phyloP scores from a whole-genome alignment of 306 rosid genomes.

The Nissolia schottii region DNA sequence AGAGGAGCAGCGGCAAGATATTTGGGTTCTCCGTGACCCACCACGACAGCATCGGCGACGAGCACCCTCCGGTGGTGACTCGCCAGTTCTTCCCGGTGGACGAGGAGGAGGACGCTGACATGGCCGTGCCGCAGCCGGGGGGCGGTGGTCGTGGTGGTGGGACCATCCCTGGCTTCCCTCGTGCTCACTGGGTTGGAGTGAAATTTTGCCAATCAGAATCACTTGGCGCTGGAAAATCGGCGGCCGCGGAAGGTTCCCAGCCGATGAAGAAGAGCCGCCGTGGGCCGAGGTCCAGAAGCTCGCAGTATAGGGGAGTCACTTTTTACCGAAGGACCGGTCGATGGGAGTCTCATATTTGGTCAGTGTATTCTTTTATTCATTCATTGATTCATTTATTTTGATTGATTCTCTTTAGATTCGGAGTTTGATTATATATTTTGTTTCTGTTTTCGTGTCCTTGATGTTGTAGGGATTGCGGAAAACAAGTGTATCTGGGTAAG shows the following conservation, averaged over 20 bases:
- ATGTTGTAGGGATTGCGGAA: constrained; percentile 91
- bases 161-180: constrained; percentile 35
- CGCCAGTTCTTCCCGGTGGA: constrained; percentile 80
- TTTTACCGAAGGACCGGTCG: constrained; percentile 99
- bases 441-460: constrained; percentile 5
- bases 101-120: constrained; percentile 44
- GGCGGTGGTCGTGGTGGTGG: neutral
- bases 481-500: constrained; percentile 99
- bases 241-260: constrained; percentile 53
- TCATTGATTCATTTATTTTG: neutral
- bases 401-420: neutral
- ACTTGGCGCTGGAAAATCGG: constrained; percentile 32
- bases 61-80: constrained; percentile 50
- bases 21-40: constrained; percentile 66
- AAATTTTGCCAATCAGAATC: constrained; percentile 66
- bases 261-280: constrained; percentile 93
- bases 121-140: constrained; percentile 14
- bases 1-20: constrained; percentile 41
- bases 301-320: constrained; percentile 96
- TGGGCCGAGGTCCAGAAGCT: constrained; percentile 94
- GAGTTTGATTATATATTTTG: constrained; percentile 11
- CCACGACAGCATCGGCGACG: constrained; percentile 34
- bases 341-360: constrained; percentile 99
- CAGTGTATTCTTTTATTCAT: constrained; percentile 9
- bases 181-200: constrained; percentile 95